Conservation (phyloP, 768 basidiomycete species). For the Nevesoporus exiguus region DNA sequence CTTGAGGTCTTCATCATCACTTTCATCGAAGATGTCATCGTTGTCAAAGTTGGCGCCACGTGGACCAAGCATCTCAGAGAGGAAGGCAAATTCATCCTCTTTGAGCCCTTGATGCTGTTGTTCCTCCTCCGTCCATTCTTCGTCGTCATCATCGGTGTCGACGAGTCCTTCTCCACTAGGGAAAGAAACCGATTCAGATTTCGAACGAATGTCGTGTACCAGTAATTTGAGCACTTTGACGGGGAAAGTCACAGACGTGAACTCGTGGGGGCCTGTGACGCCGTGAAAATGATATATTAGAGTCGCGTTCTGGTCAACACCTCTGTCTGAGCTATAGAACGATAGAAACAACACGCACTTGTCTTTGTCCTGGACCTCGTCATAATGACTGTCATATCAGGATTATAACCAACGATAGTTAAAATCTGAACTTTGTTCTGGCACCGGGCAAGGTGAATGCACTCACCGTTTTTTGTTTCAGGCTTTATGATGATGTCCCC, state of each 20-base stretch:
- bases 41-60: conserved; percentile 72
- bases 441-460: conserved; percentile 3
- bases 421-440: conserved; percentile 11
- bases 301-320: background rate
- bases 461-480: conserved; percentile 77
- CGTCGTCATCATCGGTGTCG: conserved; percentile 82
- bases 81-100: conserved; percentile 75
- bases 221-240: conserved; percentile 91
- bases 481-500: conserved; percentile 87
- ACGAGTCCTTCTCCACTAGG: conserved; percentile 56
- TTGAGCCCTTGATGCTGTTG: conserved; percentile 56
- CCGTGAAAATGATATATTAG: conserved; percentile 22
- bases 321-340: background rate
- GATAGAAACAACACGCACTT: conserved; percentile 49
- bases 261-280: conserved; percentile 75
- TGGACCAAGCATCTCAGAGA: conserved; percentile 80
- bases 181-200: conserved; percentile 69
- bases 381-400: conserved; percentile 75
- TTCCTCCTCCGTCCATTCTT: conserved; percentile 94
- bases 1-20: conserved; percentile 84
- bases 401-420: conserved; percentile 19
- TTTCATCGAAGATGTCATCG: conserved; percentile 69
- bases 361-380: conserved; percentile 87
- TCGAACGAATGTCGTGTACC: conserved; percentile 76
- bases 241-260: conserved; percentile 82